Evolutionary conservation across 2,329 filamentous ascomycete genomes (phyloP), one percentile per base, ranked within the genome.

Genomic region (Trichoderma koningiopsis): DNA sequence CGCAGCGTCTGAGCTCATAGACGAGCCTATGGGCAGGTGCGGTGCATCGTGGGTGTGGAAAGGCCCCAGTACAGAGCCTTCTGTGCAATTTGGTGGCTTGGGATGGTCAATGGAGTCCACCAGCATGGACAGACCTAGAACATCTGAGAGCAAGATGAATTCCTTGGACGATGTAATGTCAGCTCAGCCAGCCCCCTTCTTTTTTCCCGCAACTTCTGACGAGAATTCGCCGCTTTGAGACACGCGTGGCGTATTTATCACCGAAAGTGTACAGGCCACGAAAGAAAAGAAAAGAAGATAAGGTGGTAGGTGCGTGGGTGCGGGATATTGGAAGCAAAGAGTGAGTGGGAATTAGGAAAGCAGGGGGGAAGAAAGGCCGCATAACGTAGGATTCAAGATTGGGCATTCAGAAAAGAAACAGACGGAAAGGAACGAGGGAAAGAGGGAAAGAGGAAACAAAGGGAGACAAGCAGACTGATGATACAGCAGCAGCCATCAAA

Each of bases 1-100:
- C 22, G 87, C 80, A 0, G 87, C 83, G 71, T 93, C 91, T 64
- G 86, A 85, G 0, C 88, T 87, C 76, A 94, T 91, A 31, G 76
- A 72, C 4, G 81, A 80, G 2, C 91, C 91, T 40, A 86, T 80
- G 1, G 78, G 70, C 6, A 85, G 79, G 2, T 76, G 69, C 14
- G 87, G 81, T 2, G 91, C 91, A 73, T 93, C 90, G 75, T 92
- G 89, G 0, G 90, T 92, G 80, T 94, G 91, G 81, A 93, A 93
- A n/a, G 91, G 92, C 0, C 92, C 91, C 0, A 94, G 84, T n/a
- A 94, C 90, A 0, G 91, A 92, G 70, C 91, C 90, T 79, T 94
- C 90, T 14, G 92, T 94, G 52, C 85, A 85, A 60, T 83, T 79
- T 1, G 85, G 73, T 0, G 90, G 91, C 78, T 93, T 93, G 5